Percentiles rank a stretch among this genome's conserved stretches.
These are phyloP conservation scores for Evernia prunastri DNA, from an alignment of 495 filamentous ascomycete species.

Conservation along the genomic window DNA sequence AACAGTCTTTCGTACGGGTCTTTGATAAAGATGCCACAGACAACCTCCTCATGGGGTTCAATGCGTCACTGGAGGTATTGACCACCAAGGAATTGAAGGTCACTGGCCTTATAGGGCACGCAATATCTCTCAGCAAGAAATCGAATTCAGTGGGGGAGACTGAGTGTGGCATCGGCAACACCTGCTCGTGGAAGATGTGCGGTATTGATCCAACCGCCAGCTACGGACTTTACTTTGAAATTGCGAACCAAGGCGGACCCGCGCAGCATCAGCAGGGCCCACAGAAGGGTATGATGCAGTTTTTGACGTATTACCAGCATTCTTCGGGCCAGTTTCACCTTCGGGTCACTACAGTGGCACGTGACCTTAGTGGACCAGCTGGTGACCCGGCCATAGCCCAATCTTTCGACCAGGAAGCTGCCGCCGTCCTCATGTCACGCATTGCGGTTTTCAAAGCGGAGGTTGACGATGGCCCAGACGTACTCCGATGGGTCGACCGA, in stretches of 20 bases:
- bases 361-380: constrained; percentile 86
- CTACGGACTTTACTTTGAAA: constrained; percentile 96
- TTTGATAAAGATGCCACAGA: constrained; percentile 96
- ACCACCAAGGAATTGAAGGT: constrained; percentile 99
- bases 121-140: constrained; percentile 95
- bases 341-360: constrained; percentile 86
- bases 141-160: constrained; percentile 95
- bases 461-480: constrained; percentile 98
- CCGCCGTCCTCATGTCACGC: constrained; percentile 94
- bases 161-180: constrained; percentile 97
- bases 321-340: constrained; percentile 95
- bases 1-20: constrained; percentile 94
- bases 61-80: constrained; percentile 90
- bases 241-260: constrained; percentile 88
- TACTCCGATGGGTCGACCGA: constrained; percentile 95
- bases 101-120: constrained; percentile 95
- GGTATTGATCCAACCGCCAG: constrained; percentile 90
- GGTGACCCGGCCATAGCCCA: constrained; percentile 97
- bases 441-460: constrained; percentile 99
- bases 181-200: constrained; percentile 99
- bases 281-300: constrained; percentile 96
- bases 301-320: constrained; percentile 98
- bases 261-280: constrained; percentile 77
- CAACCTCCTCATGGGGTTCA: constrained; percentile 96
- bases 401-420: constrained; percentile 97